phyloP scores from a whole-genome alignment of 2,329 filamentous ascomycete species.

The Microsporum ferrugineum region DNA sequence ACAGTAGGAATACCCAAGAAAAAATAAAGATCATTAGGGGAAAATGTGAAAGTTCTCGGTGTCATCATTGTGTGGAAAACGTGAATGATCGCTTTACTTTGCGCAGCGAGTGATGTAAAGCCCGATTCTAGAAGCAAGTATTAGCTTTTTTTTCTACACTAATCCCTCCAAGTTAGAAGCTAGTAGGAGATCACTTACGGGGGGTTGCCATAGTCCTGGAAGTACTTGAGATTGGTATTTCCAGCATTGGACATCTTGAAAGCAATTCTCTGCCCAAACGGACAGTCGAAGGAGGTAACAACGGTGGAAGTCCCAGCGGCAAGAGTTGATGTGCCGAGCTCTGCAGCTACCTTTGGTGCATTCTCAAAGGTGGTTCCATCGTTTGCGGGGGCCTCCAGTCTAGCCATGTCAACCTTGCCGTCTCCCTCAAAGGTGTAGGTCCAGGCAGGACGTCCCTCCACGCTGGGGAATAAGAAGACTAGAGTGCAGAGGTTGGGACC shows the following conservation, averaged over 20 bases:
- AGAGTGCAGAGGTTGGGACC: slow-evolving; percentile 43
- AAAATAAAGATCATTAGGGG: neutral
- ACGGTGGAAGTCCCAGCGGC: slow-evolving; percentile 45
- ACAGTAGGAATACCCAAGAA: neutral
- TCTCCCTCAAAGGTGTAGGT: slow-evolving; percentile 44
- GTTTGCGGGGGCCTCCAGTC: slow-evolving; percentile 38
- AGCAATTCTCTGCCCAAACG: slow-evolving; percentile 41
- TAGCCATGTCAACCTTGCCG: slow-evolving; percentile 44
- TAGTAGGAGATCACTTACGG: slow-evolving; percentile 26
- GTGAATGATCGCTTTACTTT: neutral
- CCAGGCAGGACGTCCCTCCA: slow-evolving; percentile 49
- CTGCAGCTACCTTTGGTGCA: slow-evolving; percentile 36
- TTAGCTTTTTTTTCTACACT: neutral
- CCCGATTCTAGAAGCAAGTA: slow-evolving; percentile 24
- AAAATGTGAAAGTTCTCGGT: neutral
- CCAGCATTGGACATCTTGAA: slow-evolving; percentile 44
- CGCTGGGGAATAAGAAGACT: slow-evolving; percentile 52
- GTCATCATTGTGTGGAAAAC: neutral
- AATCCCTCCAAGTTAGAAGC: neutral
- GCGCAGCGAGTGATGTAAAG: slow-evolving; percentile 29
- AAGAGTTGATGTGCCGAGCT: slow-evolving; percentile 37
- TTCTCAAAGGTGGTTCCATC: slow-evolving; percentile 44
- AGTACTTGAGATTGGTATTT: slow-evolving; percentile 46
- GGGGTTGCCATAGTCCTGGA: slow-evolving; percentile 51
- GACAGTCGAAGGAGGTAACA: slow-evolving; percentile 45